These are phyloP conservation scores for Scenedesmus sp. DNA, from an alignment of 163 green algal species.

Conservation along the genomic window DNA sequence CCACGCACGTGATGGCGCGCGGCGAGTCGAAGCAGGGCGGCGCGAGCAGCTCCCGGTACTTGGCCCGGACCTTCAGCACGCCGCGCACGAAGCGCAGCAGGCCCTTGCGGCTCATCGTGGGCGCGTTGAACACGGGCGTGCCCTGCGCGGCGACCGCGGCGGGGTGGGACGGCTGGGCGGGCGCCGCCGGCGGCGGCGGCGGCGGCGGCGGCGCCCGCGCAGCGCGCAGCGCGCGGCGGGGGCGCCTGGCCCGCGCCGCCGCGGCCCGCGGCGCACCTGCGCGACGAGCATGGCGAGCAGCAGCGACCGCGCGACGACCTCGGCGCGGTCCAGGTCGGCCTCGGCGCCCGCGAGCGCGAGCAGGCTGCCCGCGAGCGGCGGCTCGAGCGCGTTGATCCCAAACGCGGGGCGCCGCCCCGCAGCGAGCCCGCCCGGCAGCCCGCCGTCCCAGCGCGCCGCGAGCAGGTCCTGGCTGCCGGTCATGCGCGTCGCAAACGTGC, in stretches of 20 bases:
- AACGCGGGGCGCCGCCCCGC: slow-evolving; percentile 53
- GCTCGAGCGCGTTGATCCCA: slow-evolving; percentile 53
- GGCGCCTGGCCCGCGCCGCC: no score
- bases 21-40: slow-evolving; percentile 46
- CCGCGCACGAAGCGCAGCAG: slow-evolving; percentile 31
- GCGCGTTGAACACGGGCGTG: slow-evolving; percentile 38
- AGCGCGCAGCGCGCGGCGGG: no score
- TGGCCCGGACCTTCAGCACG: slow-evolving; percentile 17
- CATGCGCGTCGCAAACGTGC: slow-evolving; percentile 49
- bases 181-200: no score
- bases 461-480: slow-evolving; percentile 61
- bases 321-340: slow-evolving; percentile 40
- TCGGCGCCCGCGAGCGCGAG: slow-evolving; percentile 38
- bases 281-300: slow-evolving; percentile 54
- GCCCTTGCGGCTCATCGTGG: slow-evolving; percentile 7
- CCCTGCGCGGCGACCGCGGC: slow-evolving; percentile 21
- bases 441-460: slow-evolving; percentile 52
- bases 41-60: slow-evolving; percentile 38
- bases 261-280: slow-evolving; percentile 22
- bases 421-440: slow-evolving; percentile 53
- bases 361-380: slow-evolving; percentile 20
- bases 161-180: background rate
- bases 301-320: slow-evolving; percentile 50
- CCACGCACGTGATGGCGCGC: slow-evolving; percentile 44
- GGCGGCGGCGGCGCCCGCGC: no score